phyloP scores from a whole-genome alignment of 2,329 filamentous ascomycete species.

The Ilyonectria sp. region DNA sequence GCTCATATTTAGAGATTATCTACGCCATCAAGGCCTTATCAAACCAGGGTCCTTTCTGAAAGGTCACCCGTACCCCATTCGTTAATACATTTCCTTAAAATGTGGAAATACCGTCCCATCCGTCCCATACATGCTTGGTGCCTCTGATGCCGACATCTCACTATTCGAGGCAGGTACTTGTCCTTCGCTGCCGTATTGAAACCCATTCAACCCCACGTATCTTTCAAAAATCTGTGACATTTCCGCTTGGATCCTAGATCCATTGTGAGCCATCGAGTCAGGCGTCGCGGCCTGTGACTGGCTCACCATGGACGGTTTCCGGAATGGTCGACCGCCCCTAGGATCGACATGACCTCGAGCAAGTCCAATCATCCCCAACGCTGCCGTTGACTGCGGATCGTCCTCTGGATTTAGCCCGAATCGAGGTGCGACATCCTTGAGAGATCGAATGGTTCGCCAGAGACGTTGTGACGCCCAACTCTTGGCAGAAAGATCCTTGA shows the following conservation, averaged over 20 bases:
- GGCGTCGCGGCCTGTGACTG: conserved; percentile 41
- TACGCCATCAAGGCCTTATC: conserved; percentile 9
- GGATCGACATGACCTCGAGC: conserved; percentile 58
- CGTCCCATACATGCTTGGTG: conserved; percentile 42
- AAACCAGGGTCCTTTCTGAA: background rate
- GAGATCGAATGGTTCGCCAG: conserved; percentile 79
- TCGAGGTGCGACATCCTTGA: conserved; percentile 80
- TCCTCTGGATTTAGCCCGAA: conserved; percentile 70
- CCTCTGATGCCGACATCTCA: conserved; percentile 44
- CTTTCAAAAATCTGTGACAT: conserved; percentile 65
- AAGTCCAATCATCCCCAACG: conserved; percentile 70
- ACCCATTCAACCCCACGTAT: conserved; percentile 55
- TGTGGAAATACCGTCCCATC: conserved; percentile 36
- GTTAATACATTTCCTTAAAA: conserved; percentile 35
- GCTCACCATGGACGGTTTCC: conserved; percentile 47
- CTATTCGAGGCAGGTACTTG: conserved; percentile 41
- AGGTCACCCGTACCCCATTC: background rate
- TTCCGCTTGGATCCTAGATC: conserved; percentile 66
- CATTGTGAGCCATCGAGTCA: conserved; percentile 57
- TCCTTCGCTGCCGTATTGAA: conserved; percentile 50
- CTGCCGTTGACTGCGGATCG: conserved; percentile 67
- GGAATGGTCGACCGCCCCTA: conserved; percentile 45
- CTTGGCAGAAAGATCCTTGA: conserved; percentile 80
- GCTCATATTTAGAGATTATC: conserved; percentile 2
- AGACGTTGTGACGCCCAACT: conserved; percentile 81